Evolutionary conservation across 352 stramenopile species (phyloP).

Genomic region (Phytophthora idaei): DNA sequence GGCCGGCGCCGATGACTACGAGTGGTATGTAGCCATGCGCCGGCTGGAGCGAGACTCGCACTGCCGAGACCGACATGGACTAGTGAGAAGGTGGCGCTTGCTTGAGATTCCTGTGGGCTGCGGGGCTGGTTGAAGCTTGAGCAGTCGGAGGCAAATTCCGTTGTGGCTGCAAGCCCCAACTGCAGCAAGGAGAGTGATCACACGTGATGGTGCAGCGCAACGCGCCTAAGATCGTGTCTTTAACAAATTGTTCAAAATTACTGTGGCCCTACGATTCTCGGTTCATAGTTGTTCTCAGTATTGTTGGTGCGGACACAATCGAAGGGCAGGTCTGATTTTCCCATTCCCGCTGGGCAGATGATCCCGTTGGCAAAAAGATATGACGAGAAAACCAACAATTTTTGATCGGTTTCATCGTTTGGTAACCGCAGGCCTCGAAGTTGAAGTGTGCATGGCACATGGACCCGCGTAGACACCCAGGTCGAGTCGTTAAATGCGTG

Average conservation of each 20-base stretch:
- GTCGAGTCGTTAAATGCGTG: conserved; percentile 6
- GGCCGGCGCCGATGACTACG: conserved; percentile 52
- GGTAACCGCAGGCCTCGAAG: background rate
- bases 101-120: conserved; percentile 6
- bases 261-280: background rate
- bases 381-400: conserved; percentile 26
- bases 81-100: conserved; percentile 2
- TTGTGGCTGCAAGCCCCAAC: conserved; percentile 22
- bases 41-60: conserved; percentile 57
- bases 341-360: conserved; percentile 3
- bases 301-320: conserved; percentile 9
- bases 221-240: conserved; percentile 27
- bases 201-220: conserved; percentile 13
- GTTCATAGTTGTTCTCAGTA: background rate
- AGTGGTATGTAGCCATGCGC: conserved; percentile 70
- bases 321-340: conserved; percentile 19
- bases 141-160: conserved; percentile 31
- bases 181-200: conserved; percentile 9
- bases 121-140: conserved; percentile 19
- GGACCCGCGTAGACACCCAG: background rate
- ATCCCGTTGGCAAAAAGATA: conserved; percentile 11
- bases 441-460: background rate
- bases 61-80: conserved; percentile 49
- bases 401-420: conserved; percentile 18
- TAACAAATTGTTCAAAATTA: conserved; percentile 18